Percentiles rank a stretch among this genome's conserved stretches.
These are phyloP conservation scores for Metarhizium rileyi DNA, from an alignment of 2,329 filamentous ascomycete species.

Conservation along the genomic window DNA sequence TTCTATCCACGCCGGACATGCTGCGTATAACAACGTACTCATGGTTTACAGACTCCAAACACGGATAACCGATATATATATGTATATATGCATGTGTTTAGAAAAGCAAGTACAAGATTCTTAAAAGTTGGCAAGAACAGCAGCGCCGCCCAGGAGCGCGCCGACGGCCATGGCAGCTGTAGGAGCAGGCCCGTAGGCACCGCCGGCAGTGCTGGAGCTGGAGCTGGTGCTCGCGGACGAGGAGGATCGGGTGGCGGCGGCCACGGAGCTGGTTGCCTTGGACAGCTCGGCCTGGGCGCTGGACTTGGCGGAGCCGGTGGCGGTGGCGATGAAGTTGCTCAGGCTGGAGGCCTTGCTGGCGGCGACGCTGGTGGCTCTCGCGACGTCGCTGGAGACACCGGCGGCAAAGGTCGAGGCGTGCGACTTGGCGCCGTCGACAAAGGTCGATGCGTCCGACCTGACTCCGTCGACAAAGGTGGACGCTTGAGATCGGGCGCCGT, in stretches of 20 bases:
- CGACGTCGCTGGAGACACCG: constrained; percentile 8
- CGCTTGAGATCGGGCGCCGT: not conserved
- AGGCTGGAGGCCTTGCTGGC: constrained; percentile 16
- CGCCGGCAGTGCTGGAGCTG: constrained; percentile 7
- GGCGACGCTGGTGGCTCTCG: constrained; percentile 11
- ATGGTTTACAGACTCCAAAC: too few species aligned
- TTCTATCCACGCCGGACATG: too few species aligned
- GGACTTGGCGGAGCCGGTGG: constrained; percentile 14
- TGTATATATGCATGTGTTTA: too few species aligned
- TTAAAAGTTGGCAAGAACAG: constrained; percentile 35
- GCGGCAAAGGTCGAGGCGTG: constrained; percentile 3
- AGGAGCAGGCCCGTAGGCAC: constrained; percentile 21
- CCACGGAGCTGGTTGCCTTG: constrained; percentile 9
- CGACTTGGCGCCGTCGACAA: constrained; percentile 3
- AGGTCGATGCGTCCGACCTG: not conserved
- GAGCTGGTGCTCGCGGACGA: constrained; percentile 3
- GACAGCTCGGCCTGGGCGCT: constrained; percentile 14
- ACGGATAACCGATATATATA: too few species aligned
- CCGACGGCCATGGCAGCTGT: constrained; percentile 35
- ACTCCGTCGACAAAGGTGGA: not conserved
- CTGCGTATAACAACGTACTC: too few species aligned
- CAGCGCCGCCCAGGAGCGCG: constrained; percentile 37
- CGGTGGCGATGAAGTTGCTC: constrained; percentile 13
- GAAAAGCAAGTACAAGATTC: too few species aligned
- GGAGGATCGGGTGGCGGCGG: constrained; percentile 10